Conservation (phyloP, 441 rosid genomes). For the Hura crepitans region DNA sequence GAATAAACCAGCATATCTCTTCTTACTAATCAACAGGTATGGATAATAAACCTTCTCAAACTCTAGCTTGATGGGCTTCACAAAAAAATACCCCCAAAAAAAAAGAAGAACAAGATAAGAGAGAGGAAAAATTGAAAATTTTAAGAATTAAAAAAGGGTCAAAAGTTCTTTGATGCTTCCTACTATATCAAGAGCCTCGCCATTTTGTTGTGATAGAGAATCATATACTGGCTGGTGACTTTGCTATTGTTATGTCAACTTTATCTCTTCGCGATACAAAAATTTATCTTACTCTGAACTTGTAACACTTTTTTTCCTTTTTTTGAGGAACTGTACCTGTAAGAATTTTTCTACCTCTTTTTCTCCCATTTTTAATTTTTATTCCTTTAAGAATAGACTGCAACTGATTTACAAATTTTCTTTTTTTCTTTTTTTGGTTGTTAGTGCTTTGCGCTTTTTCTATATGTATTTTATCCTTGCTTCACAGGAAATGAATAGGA, state of each 20-base stretch:
- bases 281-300: not conserved
- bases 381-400: not conserved
- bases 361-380: not conserved
- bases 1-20: constrained; percentile 94
- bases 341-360: not conserved
- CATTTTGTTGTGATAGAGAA: not conserved
- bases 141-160: not conserved
- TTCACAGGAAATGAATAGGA: too few relatives aligned
- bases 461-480: too few relatives aligned
- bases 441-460: too few relatives aligned
- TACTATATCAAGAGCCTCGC: too few relatives aligned
- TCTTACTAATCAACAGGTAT: constrained; percentile 90
- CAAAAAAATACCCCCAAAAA: constrained; percentile 24
- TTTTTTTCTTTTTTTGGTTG: too few relatives aligned
- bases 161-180: not conserved
- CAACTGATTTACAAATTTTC: too few relatives aligned
- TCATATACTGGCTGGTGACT: not conserved
- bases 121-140: not conserved
- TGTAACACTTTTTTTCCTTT: not conserved
- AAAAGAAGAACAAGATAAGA: not conserved
- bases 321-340: not conserved
- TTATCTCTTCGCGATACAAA: not conserved
- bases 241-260: not conserved
- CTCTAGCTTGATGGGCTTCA: constrained; percentile 95
- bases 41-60: constrained; percentile 98